phyloP scores from a whole-genome alignment of 805 yeast genomes.

The Priceomyces castillae region DNA sequence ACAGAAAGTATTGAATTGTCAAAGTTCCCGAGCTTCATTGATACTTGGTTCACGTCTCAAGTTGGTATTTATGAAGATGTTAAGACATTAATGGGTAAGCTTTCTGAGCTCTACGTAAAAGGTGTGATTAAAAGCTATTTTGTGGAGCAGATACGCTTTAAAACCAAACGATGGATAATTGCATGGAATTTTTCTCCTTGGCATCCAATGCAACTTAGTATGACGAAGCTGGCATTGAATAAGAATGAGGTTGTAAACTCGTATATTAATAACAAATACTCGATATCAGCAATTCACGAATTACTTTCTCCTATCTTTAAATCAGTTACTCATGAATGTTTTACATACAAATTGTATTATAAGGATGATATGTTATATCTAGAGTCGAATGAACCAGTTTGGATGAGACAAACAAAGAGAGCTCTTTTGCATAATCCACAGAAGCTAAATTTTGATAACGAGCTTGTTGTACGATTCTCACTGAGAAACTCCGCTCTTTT shows the following conservation, averaged over 20 bases:
- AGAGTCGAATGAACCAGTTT: slow-evolving; percentile 2
- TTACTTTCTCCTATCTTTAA: background rate
- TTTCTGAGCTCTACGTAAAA: background rate
- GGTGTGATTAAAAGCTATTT: slow-evolving; percentile 3
- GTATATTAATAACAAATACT: background rate
- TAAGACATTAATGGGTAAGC: slow-evolving; percentile 2
- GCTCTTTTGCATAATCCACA: background rate
- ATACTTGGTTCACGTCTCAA: slow-evolving; percentile 19
- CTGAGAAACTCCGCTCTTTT: background rate
- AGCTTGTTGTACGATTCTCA: background rate
- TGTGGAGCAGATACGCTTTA: slow-evolving; percentile 7
- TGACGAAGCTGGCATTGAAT: slow-evolving; percentile 1
- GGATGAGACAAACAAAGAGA: slow-evolving; percentile 1
- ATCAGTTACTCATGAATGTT: background rate
- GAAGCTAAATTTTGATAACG: background rate
- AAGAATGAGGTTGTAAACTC: slow-evolving; percentile 1
- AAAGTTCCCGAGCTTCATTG: slow-evolving; percentile 2
- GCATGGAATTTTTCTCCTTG: slow-evolving; percentile 16
- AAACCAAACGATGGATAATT: slow-evolving; percentile 18
- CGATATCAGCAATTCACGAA: background rate
- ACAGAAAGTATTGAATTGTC: slow-evolving; percentile 10
- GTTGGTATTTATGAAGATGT: slow-evolving; percentile 16
- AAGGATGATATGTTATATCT: background rate
- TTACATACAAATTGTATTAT: background rate
- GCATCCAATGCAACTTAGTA: slow-evolving; percentile 1